Percentiles rank a stretch among this genome's conserved stretches.
Conservation (phyloP, 2,329 filamentous ascomycete genomes). For the Ascosphaera apis region DNA sequence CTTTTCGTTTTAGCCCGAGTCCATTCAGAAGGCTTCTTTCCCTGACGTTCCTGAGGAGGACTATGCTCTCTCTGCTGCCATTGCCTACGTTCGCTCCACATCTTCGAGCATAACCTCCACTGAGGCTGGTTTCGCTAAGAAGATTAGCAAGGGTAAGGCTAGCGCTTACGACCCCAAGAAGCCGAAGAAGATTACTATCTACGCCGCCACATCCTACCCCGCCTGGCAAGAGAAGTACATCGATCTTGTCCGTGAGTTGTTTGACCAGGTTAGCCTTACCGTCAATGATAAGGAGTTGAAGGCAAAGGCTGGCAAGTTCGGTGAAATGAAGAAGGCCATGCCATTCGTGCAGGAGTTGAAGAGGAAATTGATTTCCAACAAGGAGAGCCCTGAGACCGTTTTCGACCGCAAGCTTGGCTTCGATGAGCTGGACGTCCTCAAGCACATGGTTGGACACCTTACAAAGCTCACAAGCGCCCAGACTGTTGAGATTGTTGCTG, state of each 20-base stretch:
- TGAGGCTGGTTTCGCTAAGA: conserved; percentile 54
- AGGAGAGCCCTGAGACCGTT: conserved; percentile 42
- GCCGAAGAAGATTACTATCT: conserved; percentile 79
- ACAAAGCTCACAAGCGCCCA: conserved; percentile 52
- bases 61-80: conserved; percentile 47
- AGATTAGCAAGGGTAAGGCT: conserved; percentile 79
- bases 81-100: conserved; percentile 57
- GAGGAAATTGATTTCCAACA: conserved; percentile 46
- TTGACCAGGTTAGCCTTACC: conserved; percentile 36
- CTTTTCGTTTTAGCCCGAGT: conserved; percentile 25
- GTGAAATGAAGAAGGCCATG: conserved; percentile 85
- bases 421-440: conserved; percentile 54
- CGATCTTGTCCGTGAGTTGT: conserved; percentile 49
- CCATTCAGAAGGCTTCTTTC: conserved; percentile 59
- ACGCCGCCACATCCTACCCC: conserved; percentile 56
- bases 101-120: conserved; percentile 63
- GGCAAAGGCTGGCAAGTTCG: conserved; percentile 55
- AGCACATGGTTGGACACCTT: conserved; percentile 56
- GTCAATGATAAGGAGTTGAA: conserved; percentile 64
- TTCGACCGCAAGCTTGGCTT: conserved; percentile 71
- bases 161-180: conserved; percentile 70
- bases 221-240: conserved; percentile 84
- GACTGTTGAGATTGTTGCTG: conserved; percentile 46
- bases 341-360: conserved; percentile 80
- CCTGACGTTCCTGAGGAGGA: conserved; percentile 45